These are phyloP conservation scores for Picea engelmannii DNA, from an alignment of 83 land plant genomes.

Conservation along the genomic window DNA sequence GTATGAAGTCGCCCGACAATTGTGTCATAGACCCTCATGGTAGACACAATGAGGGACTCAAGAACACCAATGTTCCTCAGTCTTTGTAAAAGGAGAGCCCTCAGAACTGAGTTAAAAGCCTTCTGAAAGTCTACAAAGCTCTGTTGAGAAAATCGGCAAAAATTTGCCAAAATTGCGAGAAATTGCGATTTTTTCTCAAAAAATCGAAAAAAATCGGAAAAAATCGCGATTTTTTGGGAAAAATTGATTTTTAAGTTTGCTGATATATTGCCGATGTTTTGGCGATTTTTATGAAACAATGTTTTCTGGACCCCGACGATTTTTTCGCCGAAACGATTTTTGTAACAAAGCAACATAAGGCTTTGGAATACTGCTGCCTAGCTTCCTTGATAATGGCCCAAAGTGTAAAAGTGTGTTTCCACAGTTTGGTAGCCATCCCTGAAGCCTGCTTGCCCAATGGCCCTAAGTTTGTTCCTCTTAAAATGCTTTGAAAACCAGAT, in stretches of 20 bases:
- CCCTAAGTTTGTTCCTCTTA: neutral
- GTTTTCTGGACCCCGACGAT: too few species aligned
- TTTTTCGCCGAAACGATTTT: too few species aligned
- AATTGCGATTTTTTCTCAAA: too few species aligned
- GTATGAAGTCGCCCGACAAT: neutral
- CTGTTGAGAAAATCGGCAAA: too few species aligned
- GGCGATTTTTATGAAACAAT: too few species aligned
- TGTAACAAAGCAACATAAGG: neutral
- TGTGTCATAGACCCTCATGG: neutral
- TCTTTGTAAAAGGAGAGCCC: neutral
- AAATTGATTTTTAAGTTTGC: too few species aligned
- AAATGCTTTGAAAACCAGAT: neutral
- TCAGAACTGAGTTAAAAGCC: neutral
- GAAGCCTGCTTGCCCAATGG: neutral
- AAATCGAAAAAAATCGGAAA: too few species aligned
- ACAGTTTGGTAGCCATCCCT: neutral
- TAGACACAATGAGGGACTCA: neutral
- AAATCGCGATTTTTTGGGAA: too few species aligned
- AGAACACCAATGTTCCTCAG: neutral
- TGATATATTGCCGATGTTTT: too few species aligned
- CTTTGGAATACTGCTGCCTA: neutral
- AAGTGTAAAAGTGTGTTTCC: neutral
- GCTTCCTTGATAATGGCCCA: neutral
- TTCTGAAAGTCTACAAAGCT: neutral
- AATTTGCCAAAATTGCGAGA: too few species aligned